Conservation (phyloP, 2,329 filamentous ascomycete species). For the Xylaria sp. region DNA sequence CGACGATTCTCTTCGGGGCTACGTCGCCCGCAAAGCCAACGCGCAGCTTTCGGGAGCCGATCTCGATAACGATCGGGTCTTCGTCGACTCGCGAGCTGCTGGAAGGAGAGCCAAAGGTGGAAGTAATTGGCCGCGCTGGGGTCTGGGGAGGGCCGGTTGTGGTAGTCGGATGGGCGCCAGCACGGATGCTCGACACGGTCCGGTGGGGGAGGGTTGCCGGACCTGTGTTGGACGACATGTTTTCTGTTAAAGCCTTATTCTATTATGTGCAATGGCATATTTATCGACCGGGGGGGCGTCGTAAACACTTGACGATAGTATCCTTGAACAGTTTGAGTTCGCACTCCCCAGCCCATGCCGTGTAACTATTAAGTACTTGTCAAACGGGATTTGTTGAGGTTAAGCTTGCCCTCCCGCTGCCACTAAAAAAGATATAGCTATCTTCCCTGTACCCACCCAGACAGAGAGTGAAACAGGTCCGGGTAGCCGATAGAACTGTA, state of each 20-base stretch:
- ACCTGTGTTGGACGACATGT: slow-evolving; percentile 58
- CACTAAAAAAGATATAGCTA: not conserved
- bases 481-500: not conserved
- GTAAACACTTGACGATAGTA: not conserved
- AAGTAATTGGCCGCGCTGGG: slow-evolving; percentile 60
- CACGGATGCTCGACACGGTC: slow-evolving; percentile 67
- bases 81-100: slow-evolving; percentile 78
- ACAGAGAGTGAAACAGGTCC: not conserved
- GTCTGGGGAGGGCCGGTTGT: slow-evolving; percentile 66
- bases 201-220: slow-evolving; percentile 63
- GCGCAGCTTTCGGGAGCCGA: slow-evolving; percentile 81
- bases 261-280: slow-evolving; percentile 26
- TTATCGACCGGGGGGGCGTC: not conserved
- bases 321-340: not conserved
- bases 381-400: slow-evolving; percentile 1
- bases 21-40: slow-evolving; percentile 89
- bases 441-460: not conserved
- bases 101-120: slow-evolving; percentile 68
- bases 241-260: slow-evolving; percentile 13
- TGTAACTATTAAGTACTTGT: not conserved
- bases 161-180: slow-evolving; percentile 50
- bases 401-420: not conserved
- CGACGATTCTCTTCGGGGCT: slow-evolving; percentile 74
- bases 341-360: not conserved
- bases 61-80: slow-evolving; percentile 82